A percentile compares a stretch with the other conserved stretches of the same genome.
Conservation (phyloP, 2,329 filamentous ascomycete genomes). For the Pyricularia sp. region DNA sequence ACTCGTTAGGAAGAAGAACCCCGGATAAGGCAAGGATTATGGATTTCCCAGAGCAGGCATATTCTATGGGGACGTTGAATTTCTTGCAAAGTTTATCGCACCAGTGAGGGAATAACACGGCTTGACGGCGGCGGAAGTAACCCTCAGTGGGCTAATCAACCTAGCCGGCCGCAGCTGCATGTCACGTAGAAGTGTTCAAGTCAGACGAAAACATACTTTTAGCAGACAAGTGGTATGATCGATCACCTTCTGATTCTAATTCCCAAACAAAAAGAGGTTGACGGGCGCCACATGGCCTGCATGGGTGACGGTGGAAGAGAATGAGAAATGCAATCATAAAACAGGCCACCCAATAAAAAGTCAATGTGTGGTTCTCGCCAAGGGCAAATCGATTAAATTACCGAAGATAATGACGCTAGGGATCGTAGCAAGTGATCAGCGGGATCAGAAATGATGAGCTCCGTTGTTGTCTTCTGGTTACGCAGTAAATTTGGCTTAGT, state of each 20-base stretch:
- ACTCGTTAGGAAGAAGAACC: not conserved
- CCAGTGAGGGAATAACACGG: not conserved
- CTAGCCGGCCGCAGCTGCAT: not conserved
- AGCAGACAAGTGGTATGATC: no score
- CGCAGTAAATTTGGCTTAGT: not conserved
- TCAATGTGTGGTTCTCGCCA: not conserved
- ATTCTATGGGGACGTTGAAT: not conserved
- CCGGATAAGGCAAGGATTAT: not conserved
- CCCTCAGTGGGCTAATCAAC: not conserved
- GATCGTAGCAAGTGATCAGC: not conserved
- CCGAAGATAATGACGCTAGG: not conserved
- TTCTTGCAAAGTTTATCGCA: not conserved
- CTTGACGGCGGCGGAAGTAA: not conserved
- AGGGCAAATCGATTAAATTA: not conserved
- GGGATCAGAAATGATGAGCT: not conserved
- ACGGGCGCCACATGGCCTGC: not conserved
- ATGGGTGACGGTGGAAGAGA: not conserved
- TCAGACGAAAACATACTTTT: not conserved
- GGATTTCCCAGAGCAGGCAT: not conserved
- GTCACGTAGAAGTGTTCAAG: not conserved
- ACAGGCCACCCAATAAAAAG: not conserved
- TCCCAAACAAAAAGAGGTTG: not conserved
- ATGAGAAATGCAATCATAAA: not conserved
- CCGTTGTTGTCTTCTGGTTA: not conserved
- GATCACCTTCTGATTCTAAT: not conserved